Conservation (phyloP, 306 rosid genomes). For the Quercus cerris region DNA sequence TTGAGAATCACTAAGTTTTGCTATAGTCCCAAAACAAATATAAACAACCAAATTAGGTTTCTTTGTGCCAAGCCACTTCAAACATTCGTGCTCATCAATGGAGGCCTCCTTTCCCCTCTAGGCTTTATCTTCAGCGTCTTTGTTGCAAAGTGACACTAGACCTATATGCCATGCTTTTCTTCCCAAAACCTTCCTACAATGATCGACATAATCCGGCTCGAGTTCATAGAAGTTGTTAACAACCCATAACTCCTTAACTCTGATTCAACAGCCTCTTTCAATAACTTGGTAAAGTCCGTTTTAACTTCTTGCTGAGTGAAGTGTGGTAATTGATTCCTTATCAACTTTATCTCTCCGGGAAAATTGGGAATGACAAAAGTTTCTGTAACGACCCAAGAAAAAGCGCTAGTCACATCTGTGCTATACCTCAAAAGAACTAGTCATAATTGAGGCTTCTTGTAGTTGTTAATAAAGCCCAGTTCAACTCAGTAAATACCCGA, state of each 20-base stretch:
- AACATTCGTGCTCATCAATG: slow-evolving; percentile 9
- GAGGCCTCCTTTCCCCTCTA: slow-evolving; percentile 8
- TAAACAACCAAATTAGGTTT: slow-evolving; percentile 31
- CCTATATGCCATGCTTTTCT: slow-evolving; percentile 63
- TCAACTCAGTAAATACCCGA: too few relatives aligned
- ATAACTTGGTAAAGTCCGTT: not conserved
- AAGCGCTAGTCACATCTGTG: too few relatives aligned
- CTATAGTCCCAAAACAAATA: slow-evolving; percentile 32
- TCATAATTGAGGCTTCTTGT: too few relatives aligned
- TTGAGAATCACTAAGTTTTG: slow-evolving; percentile 21
- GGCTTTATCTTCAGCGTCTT: not conserved
- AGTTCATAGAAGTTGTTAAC: slow-evolving; percentile 57
- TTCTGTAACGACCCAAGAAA: too few relatives aligned
- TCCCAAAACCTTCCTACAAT: slow-evolving; percentile 30
- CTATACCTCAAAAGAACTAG: too few relatives aligned
- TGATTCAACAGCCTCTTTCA: slow-evolving; percentile 9
- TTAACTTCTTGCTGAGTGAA: not conserved
- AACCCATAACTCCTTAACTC: slow-evolving; percentile 41
- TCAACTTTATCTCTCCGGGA: slow-evolving; percentile 38
- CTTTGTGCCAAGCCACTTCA: slow-evolving; percentile 36
- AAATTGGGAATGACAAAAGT: slow-evolving; percentile 47
- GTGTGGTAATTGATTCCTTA: slow-evolving; percentile 27
- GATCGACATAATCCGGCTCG: slow-evolving; percentile 39
- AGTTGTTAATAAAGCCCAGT: too few relatives aligned
- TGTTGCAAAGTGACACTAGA: slow-evolving; percentile 38